Base-by-base conservation (phyloP, 257 asterid species). In the Haberlea rhodopensis region DNA sequence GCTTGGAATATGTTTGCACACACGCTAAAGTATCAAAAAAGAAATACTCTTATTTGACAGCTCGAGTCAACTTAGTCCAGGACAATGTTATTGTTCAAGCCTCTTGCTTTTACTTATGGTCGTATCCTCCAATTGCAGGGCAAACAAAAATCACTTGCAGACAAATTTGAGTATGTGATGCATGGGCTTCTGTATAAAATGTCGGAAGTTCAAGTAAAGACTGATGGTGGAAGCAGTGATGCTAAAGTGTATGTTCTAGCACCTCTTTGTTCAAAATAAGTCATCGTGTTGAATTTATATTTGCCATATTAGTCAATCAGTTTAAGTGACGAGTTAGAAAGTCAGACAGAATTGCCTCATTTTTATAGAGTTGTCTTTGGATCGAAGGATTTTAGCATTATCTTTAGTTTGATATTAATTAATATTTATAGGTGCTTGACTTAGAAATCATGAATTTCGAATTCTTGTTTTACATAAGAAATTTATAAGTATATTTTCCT, bases 81-180 rank as follows among this genome's bases (percentile, higher is more conserved):
- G 32, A 19, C 48, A 25, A 8, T 27, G 23, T 40, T 60, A 18
- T 66, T 49, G 63, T 53, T 60, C 5, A 32, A 37, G 53, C 11
- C 52, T 57, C 15, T 51, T 52, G 7, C 19, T 45, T 49, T 60
- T 21, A 63, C 23, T 16, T 57, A 27, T 26, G 31, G 27, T 62
- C 20, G 20, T 21, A 19, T 67, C 62, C 31, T 62, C 60, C 19
- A 23, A 59, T 73, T 76, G 70, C 86, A 84, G 90, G 92, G 79
- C 15, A 52, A 65, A 73, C 81, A 72, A 66, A 85, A 60, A 75
- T 88, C 92, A 18, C 95, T 91, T 25, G 83, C 94, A 4, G 98
- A 91, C 84, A 91, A 88, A 73, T 91, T 91, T 60, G 98, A 91
- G 81, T 88, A 85, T 71, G 87, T 91, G 66, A 85, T 91, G 95